Base-by-base conservation (phyloP, 805 yeast species). In the Peterozyma toletana region DNA sequence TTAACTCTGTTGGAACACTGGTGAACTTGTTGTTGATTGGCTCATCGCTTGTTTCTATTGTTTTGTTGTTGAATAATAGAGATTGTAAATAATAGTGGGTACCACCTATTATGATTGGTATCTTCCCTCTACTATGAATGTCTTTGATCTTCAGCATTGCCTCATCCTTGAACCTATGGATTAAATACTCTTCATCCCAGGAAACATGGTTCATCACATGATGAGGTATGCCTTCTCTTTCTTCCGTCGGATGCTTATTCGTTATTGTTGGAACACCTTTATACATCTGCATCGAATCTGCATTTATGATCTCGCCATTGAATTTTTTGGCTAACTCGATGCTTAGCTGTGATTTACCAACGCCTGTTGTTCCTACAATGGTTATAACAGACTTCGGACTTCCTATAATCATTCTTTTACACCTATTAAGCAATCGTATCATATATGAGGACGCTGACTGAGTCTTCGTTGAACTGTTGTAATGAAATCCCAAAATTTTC, bases 251-350 rank as follows among this genome's bases (percentile, higher is more conserved):
- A 54, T 93, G 98, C 55, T 93, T 93, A 56, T 93, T 93, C 13
- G 99, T 86, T 48, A 93, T 87, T 10, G 78, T 77, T 11, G 84
- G 87, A 1, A 79, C 64, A 0, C 77, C 81, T 35, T 68, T 64
- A 61, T 93, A 93, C 70, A 93, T 85, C 62, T 93, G 99, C 97
- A 93, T 90, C 1, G 98, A 88, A 59, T 93, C 99, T 0, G 96
- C 96, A 62, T 93, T 93, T 50, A 93, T 85, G 50, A 93, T 72
- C 57, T 93, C 98, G 16, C 98, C 98, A 56, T 81, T 75, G 42
- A 84, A 73, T 27, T 72, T 71, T 51, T 76, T 71, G 10, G 97
- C 96, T 16, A 93, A 59, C 48, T 88, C 91, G 2, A 88, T 78
- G 38, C 87, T 76, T 47, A 86, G 74, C 72, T 86, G 88, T 0